Base-by-base conservation (phyloP, 2,329 filamentous ascomycete species). In the Lachnum nothofagi region DNA sequence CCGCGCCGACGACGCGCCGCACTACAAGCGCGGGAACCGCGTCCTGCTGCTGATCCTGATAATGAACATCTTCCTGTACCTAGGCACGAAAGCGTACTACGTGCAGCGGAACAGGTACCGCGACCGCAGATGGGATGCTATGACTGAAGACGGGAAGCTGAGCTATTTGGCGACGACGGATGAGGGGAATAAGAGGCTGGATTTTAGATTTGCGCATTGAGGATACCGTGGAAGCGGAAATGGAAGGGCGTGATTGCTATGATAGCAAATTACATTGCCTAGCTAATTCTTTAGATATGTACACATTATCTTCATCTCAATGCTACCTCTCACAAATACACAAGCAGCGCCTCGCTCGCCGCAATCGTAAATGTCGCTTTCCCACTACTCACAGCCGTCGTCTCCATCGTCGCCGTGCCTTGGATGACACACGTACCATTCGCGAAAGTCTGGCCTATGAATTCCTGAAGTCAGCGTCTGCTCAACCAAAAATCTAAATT, bases 1-100 rank as follows among this genome's bases (percentile, higher is more conserved):
- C 51, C 66, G 74, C 2, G 64, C 71, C 4, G 65, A 72, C 22
- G 75, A 78, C 56, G 42, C 52, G 8, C 78, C 78, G 0, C 64
- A 70, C 8, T 82, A 83, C 54, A 64, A 68, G 5, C 69, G 71
- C 0, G 80, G 78, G 0, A 82, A 83, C 55, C 71, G 69, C 34
- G 69, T 73, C 0, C 62, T 83, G 2, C 68, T 83, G 14, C 74
- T 59, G 0, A 68, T 82, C 9, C 68, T 62, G 8, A 60, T 65
- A 2, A 69, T 67, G 31, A 74, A 75, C 46, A 67, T 77, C 19
- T 53, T 65, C 2, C 45, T 74, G 2, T 75, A 76, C 48, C 51
- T 72, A 8, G 63, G 61, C 0, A 67, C 70, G 2, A 75, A 75
- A 54, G 17, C 69, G 2, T 77, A 72, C 54, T 77, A 78, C 55